Evolutionary conservation across 768 basidiomycete species (phyloP).

Genomic region (Boletus sp.): DNA sequence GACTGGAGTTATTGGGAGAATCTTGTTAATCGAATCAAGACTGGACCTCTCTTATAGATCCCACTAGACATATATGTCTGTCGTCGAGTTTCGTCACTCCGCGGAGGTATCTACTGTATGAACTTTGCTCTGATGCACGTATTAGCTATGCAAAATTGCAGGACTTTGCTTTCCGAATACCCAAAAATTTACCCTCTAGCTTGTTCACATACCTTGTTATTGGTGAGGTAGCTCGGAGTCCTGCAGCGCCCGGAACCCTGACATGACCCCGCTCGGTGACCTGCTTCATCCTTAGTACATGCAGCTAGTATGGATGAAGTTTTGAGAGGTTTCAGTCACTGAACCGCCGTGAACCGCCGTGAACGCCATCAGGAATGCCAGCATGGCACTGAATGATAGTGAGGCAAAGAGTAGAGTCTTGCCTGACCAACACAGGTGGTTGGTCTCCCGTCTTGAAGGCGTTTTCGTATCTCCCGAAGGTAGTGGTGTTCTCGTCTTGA

Average conservation of each 20-base stretch:
- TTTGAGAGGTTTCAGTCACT: neutral
- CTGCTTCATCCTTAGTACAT: neutral
- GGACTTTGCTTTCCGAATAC: neutral
- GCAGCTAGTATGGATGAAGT: neutral
- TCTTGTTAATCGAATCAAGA: constrained; percentile 55
- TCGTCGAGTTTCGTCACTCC: constrained; percentile 1
- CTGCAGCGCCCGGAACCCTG: neutral
- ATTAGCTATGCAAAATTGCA: neutral
- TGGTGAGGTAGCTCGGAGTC: neutral
- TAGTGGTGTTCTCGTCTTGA: neutral
- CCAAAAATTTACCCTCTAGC: neutral
- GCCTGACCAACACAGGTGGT: neutral
- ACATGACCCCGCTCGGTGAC: neutral
- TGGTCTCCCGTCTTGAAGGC: neutral
- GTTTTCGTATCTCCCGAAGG: neutral
- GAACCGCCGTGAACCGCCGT: neutral
- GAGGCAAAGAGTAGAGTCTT: neutral
- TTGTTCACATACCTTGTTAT: neutral
- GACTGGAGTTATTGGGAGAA: constrained; percentile 84
- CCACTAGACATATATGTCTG: neutral
- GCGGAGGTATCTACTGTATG: constrained; percentile 8
- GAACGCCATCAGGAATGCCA: neutral
- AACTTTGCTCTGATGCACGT: constrained; percentile 8
- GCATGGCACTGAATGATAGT: neutral
- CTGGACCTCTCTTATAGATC: constrained; percentile 33